Conservation (phyloP, 306 rosid species). For the Glycyrrhiza uralensis region DNA sequence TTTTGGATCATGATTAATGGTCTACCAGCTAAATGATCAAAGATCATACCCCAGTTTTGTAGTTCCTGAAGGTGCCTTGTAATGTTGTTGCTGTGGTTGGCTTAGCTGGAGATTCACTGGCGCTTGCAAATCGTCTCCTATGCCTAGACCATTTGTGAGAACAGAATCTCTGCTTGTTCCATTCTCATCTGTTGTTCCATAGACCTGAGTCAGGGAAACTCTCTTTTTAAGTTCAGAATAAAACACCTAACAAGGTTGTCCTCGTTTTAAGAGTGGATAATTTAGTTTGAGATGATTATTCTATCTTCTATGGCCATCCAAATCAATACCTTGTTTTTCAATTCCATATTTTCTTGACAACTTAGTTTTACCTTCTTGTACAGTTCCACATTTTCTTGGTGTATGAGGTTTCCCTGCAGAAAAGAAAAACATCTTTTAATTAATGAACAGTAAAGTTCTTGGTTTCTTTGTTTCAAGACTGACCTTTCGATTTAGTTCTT, state of each 20-base stretch:
- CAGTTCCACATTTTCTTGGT: slow-evolving; percentile 72
- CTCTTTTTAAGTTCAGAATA: slow-evolving; percentile 37
- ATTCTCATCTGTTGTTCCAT: slow-evolving; percentile 59
- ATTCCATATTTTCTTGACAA: slow-evolving; percentile 63
- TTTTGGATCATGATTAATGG: slow-evolving; percentile 19
- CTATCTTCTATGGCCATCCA: slow-evolving; percentile 19
- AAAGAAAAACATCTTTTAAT: slow-evolving; percentile 18
- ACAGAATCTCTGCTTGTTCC: slow-evolving; percentile 42
- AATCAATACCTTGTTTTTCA: slow-evolving; percentile 50
- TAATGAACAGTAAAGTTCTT: neutral
- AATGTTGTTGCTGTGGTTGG: slow-evolving; percentile 66
- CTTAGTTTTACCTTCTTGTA: slow-evolving; percentile 67
- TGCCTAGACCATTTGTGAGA: slow-evolving; percentile 44
- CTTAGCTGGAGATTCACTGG: slow-evolving; percentile 83
- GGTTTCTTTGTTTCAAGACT: slow-evolving; percentile 30
- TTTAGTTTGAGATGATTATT: slow-evolving; percentile 19
- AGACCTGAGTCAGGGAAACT: slow-evolving; percentile 54
- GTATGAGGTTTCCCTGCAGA: slow-evolving; percentile 72
- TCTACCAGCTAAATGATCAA: slow-evolving; percentile 20
- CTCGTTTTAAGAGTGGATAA: neutral
- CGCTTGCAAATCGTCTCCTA: slow-evolving; percentile 52
- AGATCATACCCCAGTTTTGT: slow-evolving; percentile 64
- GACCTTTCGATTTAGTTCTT: slow-evolving; percentile 85
- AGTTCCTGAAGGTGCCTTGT: slow-evolving; percentile 42
- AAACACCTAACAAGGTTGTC: slow-evolving; percentile 6